Percentiles rank a stretch among this genome's conserved stretches.
These are phyloP conservation scores for Stropharia rugosoannulata DNA, from an alignment of 768 basidiomycete species.

Conservation along the genomic window DNA sequence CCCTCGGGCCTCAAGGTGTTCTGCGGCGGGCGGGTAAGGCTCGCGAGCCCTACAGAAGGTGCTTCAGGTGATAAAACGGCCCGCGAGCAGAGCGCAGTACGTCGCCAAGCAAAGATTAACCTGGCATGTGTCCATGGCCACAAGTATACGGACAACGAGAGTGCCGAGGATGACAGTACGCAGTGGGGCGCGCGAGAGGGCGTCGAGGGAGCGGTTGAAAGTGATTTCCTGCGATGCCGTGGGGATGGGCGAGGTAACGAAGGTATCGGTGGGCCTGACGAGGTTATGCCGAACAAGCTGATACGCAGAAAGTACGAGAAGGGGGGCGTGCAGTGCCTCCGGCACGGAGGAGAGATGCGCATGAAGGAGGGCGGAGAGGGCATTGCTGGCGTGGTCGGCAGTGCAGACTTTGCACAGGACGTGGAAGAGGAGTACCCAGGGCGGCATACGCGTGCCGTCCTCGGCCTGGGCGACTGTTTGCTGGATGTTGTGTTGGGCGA, in stretches of 20 bases:
- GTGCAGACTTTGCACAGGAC: slow-evolving; percentile 46
- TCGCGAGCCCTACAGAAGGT: slow-evolving; percentile 43
- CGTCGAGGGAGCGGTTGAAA: slow-evolving; percentile 57
- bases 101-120: slow-evolving; percentile 40
- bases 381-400: slow-evolving; percentile 40
- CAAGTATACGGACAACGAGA: slow-evolving; percentile 39
- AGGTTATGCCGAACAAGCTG: slow-evolving; percentile 52
- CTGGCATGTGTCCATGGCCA: slow-evolving; percentile 45
- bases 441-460: not conserved
- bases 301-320: slow-evolving; percentile 46
- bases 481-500: slow-evolving; percentile 33
- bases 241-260: slow-evolving; percentile 30
- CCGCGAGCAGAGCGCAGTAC: slow-evolving; percentile 43
- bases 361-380: slow-evolving; percentile 42
- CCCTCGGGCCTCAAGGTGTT: slow-evolving; percentile 48
- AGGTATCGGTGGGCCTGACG: slow-evolving; percentile 36
- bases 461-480: slow-evolving; percentile 24
- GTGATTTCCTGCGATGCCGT: slow-evolving; percentile 5
- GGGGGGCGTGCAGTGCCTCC: slow-evolving; percentile 34
- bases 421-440: slow-evolving; percentile 54
- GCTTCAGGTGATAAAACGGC: slow-evolving; percentile 50
- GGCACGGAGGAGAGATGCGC: slow-evolving; percentile 34
- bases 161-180: slow-evolving; percentile 38
- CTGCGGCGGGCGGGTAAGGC: slow-evolving; percentile 34
- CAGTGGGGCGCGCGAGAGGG: slow-evolving; percentile 41